Percentiles rank a stretch among this genome's conserved stretches.
Evolutionary conservation across 768 basidiomycete genomes (phyloP).

Genomic region (Tylopilus vinaceipallidus): DNA sequence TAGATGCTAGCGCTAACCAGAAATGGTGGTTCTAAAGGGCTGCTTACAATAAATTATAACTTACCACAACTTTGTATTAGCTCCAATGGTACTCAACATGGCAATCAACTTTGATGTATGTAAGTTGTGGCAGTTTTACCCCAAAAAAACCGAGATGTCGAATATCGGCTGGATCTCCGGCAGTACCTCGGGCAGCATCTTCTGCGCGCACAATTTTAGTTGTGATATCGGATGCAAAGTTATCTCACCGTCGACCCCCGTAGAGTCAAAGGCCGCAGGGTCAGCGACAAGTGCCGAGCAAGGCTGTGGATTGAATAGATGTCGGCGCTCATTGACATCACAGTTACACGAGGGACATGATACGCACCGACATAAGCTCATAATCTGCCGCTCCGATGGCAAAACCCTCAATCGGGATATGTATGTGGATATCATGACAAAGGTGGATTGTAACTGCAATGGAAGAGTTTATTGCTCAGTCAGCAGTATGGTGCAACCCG

Average conservation of each 20-base stretch:
- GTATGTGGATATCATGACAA: conserved; percentile 14
- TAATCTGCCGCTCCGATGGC: not conserved
- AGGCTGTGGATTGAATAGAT: conserved; percentile 12
- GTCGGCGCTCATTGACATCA: conserved; percentile 4
- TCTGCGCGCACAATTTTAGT: conserved; percentile 21
- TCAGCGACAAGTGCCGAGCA: conserved; percentile 6
- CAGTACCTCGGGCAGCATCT: not conserved
- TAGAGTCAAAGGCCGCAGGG: conserved; percentile 4
- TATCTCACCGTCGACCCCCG: conserved; percentile 11
- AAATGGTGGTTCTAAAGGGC: conserved; percentile 7
- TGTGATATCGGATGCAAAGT: conserved; percentile 14
- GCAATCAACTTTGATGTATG: conserved; percentile 1
- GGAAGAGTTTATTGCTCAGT: conserved; percentile 13
- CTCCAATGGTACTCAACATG: not conserved
- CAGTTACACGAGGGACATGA: conserved; percentile 7
- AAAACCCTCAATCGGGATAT: conserved; percentile 9
- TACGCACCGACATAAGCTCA: conserved; percentile 6
- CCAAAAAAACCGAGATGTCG: not conserved
- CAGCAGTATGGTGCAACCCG: conserved; percentile 6
- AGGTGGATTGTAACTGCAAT: conserved; percentile 11
- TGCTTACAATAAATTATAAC: conserved; percentile 6
- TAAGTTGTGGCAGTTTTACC: not conserved
- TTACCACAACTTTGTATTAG: conserved; percentile 7
- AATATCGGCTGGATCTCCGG: not conserved
- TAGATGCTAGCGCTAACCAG: conserved; percentile 2